phyloP scores from a whole-genome alignment of 257 asterid genomes.

The Gentiana macrophylla region DNA sequence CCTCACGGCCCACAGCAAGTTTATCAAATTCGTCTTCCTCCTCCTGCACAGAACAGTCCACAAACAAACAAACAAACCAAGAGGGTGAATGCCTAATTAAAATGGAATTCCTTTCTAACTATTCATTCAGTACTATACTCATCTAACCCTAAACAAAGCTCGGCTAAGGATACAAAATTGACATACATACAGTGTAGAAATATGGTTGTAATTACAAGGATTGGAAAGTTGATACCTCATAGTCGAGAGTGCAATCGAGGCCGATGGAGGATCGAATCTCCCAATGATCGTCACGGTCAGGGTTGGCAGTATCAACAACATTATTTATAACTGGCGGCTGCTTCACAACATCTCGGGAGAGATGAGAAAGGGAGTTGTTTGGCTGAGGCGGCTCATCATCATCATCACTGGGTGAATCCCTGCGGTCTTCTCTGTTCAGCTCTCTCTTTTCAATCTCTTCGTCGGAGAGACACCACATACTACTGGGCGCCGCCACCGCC shows the following conservation, averaged over 20 bases:
- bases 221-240: constrained; percentile 38
- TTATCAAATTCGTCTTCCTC: constrained; percentile 87
- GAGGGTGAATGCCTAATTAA: neutral
- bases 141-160: too few relatives aligned
- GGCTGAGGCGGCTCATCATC: too few relatives aligned
- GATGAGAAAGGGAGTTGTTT: constrained; percentile 9
- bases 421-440: constrained; percentile 28
- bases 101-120: too few relatives aligned
- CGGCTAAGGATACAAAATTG: too few relatives aligned
- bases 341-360: constrained; percentile 12
- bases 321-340: constrained; percentile 19
- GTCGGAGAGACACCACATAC: constrained; percentile 69
- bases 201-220: neutral
- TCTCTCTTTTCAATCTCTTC: constrained; percentile 54
- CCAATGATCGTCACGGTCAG: constrained; percentile 26
- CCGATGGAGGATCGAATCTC: constrained; percentile 67
- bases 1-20: constrained; percentile 53
- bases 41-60: constrained; percentile 34
- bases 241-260: constrained; percentile 77
- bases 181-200: neutral
- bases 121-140: neutral
- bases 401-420: too few relatives aligned
- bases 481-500: constrained; percentile 1
- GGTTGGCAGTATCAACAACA: constrained; percentile 10
- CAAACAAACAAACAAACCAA: neutral